These are phyloP conservation scores for Pseudocohnilembus persalinus DNA, from an alignment of 169 alveolate species.

Conservation along the genomic window DNA sequence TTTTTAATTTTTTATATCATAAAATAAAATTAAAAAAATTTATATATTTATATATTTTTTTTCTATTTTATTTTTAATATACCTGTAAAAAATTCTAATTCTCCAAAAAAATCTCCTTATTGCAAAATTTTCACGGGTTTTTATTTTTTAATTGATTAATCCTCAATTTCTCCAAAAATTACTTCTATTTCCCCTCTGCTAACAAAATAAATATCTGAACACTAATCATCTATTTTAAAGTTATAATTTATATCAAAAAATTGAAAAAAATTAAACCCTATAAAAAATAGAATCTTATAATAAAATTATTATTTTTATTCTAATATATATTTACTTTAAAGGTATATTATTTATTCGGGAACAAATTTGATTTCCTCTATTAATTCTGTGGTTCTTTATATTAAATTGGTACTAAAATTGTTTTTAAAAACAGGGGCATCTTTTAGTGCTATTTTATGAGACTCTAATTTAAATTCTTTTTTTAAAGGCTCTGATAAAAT, in stretches of 20 bases:
- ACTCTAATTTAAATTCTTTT: conserved; percentile 20
- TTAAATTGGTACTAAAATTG: conserved; percentile 18
- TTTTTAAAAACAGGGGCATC: conserved; percentile 24
- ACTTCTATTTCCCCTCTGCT: conserved; percentile 38
- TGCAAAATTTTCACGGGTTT: neutral
- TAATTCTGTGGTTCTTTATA: conserved; percentile 4
- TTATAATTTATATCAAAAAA: too few relatives aligned
- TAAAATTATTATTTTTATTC: too few relatives aligned
- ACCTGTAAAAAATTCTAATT: conserved; percentile 16
- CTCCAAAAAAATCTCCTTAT: conserved; percentile 32
- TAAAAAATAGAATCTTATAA: too few relatives aligned
- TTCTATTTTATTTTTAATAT: too few relatives aligned
- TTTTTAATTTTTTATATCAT: neutral
- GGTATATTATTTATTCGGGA: conserved; percentile 32
- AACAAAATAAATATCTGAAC: conserved; percentile 16
- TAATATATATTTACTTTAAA: too few relatives aligned
- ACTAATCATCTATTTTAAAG: too few relatives aligned
- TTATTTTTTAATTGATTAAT: neutral
- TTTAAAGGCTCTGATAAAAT: conserved; percentile 22
- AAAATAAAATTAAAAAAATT: too few relatives aligned
- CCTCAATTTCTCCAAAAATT: conserved; percentile 1
- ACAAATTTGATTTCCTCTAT: conserved; percentile 13
- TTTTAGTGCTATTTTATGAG: conserved; percentile 23
- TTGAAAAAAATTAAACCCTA: too few relatives aligned
- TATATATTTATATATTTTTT: too few relatives aligned